These are phyloP conservation scores for Exophiala sp. DNA, from an alignment of 2,329 filamentous ascomycete species.

Conservation along the genomic window DNA sequence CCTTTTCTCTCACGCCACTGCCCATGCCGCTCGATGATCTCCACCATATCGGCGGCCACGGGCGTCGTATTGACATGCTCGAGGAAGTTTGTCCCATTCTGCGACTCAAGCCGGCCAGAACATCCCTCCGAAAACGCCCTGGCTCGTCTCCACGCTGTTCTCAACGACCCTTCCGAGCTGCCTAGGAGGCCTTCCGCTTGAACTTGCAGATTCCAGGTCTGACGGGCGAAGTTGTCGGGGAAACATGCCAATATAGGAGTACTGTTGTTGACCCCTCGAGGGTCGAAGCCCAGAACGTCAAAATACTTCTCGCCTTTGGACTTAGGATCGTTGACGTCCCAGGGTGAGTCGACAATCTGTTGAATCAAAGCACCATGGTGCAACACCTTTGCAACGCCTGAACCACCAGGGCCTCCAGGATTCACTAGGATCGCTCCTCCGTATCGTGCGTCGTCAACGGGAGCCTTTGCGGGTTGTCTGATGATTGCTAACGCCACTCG, in stretches of 20 bases:
- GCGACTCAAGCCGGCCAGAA: slow-evolving; percentile 6
- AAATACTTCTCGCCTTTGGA: slow-evolving; percentile 33
- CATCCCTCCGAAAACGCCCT: slow-evolving; percentile 10
- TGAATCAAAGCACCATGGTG: slow-evolving; percentile 13
- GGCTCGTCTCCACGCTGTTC: slow-evolving; percentile 10
- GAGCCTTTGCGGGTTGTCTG: slow-evolving; percentile 38
- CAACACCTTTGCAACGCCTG: slow-evolving; percentile 33
- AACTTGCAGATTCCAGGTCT: slow-evolving; percentile 13
- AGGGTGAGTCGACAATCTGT: slow-evolving; percentile 28
- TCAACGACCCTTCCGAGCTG: slow-evolving; percentile 9
- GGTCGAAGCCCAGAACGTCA: slow-evolving; percentile 40
- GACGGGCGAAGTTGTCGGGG: slow-evolving; percentile 14
- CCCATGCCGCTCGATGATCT: slow-evolving; percentile 33
- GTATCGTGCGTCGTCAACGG: slow-evolving; percentile 37
- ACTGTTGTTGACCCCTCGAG: slow-evolving; percentile 38
- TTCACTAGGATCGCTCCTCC: slow-evolving; percentile 45
- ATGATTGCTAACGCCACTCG: slow-evolving; percentile 42
- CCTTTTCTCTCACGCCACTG: slow-evolving; percentile 38
- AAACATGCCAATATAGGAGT: slow-evolving; percentile 27
- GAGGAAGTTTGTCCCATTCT: slow-evolving; percentile 20
- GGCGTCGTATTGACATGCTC: slow-evolving; percentile 31
- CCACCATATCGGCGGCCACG: slow-evolving; percentile 35
- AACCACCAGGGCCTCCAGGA: slow-evolving; percentile 38
- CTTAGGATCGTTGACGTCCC: neutral
- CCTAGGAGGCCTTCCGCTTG: slow-evolving; percentile 15